Base-by-base conservation (phyloP, 192 early-diverging fungal species). In the Ambispora gerdemannii region DNA sequence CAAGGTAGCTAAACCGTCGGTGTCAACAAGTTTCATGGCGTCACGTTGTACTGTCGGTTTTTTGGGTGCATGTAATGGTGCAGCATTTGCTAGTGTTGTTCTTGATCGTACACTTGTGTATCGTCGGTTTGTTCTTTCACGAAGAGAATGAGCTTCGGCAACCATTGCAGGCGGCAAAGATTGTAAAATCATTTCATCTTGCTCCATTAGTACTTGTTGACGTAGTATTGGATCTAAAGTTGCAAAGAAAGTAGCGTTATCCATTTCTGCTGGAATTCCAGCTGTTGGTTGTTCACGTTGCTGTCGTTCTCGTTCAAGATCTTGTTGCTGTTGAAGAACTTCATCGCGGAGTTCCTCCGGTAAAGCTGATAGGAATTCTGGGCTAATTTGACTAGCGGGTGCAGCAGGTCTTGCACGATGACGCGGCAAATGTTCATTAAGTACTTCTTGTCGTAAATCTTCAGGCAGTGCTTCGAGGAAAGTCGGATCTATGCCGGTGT, bases 401-500 rank as follows among this genome's bases (percentile, higher is more conserved):
- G 73, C 61, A 0, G 78, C 25, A 15, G 72, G 60, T 20, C 78
- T 70, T 10, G 67, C 35, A 51, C 70, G 71, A 62, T 75, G 73
- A n/a, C 60, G 78, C 24, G 78, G 80, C 43, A 81, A 36, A 65
- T 97, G 94, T 61, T 93, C 87, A 69, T 89, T 90, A 35, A 97
- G 81, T 6, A 97, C 94, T 78, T 99, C 97, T 71, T 87, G 85
- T 49, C 94, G 90, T 74, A 99, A 76, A 53, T 97, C 95, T 30
- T 96, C 95, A 0, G 97, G 97, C 28, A 99, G 79, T 1, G 97
- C 97, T 70, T 91, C 88, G 63, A 99, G 80, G 75, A 99, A 99
- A 69, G 90, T 90, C 3, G 87, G 84, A 71, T 99, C 97, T 50
- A 99, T 99, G 8, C 93, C 97, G 20, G 90, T 91, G 22, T 93